Evolutionary conservation across 2,329 filamentous ascomycete species (phyloP), one percentile per base, ranked within the genome.

Genomic region (Nemania sp.): DNA sequence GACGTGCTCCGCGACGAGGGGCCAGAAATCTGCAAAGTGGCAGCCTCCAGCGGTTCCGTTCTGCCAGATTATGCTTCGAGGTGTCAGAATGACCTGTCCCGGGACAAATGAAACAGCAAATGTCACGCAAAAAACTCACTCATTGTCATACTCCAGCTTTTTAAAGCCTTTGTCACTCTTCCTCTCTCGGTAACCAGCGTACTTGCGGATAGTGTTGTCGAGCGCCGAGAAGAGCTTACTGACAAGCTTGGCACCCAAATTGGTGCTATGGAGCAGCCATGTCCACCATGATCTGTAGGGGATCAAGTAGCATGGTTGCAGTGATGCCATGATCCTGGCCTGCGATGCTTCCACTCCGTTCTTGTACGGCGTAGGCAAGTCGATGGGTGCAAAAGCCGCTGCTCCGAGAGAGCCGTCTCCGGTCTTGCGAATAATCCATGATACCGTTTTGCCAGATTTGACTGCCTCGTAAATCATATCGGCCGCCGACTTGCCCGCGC

Each of bases 401-500:
- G 78, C 73, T 24, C 78, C 79, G 8, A 74, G 73, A 8, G 72
- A 73, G 49, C 78, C 76, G 27, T 72, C 71, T 15, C 69, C 71
- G 43, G 73, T 72, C 58, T 76, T 74, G 59, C 80, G 75, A 53
- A 80, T 74, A 43, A 73, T 69, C 80, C 80, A 82, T 18, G 70
- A 74, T 2, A 80, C 77, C 0, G 53, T 72, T 55, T 79, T 79
- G 18, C 73, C 74, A 1, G 73, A 74, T 68, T 79, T 80, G 27
- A 73, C 74, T 8, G 71, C 67, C 43, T 77, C 75, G 62, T 81
- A 82, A 1, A 78, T 76, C 71, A 81, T 77, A 66, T 81, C 80
- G 20, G 78, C 79, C 5, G 79, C 73, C 7, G 80, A 82, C 55
- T 81, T 80, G 13, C 74, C 78, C 3, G 72, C 80, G 15, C 80